phyloP scores from a whole-genome alignment of 345 rosid species.

The Gossypium sturtianum region DNA sequence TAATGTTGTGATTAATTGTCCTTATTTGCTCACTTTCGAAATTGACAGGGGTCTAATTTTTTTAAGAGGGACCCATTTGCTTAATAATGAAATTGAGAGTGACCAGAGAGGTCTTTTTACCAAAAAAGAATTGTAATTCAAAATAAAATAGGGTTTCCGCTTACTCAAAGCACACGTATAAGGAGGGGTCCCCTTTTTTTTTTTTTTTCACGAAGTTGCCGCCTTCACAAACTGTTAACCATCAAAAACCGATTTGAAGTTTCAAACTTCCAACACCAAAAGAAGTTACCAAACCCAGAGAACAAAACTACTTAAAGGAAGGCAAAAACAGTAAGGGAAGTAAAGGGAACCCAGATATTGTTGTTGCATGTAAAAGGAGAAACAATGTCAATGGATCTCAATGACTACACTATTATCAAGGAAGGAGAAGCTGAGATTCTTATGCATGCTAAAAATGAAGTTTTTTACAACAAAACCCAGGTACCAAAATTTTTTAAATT shows the following conservation, averaged over 20 bases:
- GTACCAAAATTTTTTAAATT: slow-evolving; percentile 27
- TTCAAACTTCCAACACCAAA: not conserved
- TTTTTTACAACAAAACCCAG: slow-evolving; percentile 94
- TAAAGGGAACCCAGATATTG: not conserved
- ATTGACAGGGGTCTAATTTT: no score
- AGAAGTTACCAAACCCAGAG: not conserved
- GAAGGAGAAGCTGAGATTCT: slow-evolving; percentile 99
- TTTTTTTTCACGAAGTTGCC: not conserved
- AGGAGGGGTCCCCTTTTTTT: not conserved
- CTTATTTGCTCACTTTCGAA: no score
- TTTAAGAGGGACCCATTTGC: no score
- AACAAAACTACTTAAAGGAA: not conserved
- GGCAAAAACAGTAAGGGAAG: not conserved
- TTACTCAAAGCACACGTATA: not conserved
- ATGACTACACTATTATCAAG: slow-evolving; percentile 64
- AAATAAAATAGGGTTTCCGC: not conserved
- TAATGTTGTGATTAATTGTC: no score
- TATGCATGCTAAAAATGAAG: slow-evolving; percentile 84
- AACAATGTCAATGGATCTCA: slow-evolving; percentile 43
- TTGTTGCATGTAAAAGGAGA: slow-evolving; percentile 19
- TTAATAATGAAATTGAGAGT: no score
- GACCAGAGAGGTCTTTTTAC: no score
- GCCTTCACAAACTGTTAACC: slow-evolving; percentile 9
- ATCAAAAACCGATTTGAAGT: not conserved
- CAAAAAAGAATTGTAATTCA: no score